Evolutionary conservation across 192 early-diverging fungal species (phyloP).

Genomic region (Mortierella antarctica): DNA sequence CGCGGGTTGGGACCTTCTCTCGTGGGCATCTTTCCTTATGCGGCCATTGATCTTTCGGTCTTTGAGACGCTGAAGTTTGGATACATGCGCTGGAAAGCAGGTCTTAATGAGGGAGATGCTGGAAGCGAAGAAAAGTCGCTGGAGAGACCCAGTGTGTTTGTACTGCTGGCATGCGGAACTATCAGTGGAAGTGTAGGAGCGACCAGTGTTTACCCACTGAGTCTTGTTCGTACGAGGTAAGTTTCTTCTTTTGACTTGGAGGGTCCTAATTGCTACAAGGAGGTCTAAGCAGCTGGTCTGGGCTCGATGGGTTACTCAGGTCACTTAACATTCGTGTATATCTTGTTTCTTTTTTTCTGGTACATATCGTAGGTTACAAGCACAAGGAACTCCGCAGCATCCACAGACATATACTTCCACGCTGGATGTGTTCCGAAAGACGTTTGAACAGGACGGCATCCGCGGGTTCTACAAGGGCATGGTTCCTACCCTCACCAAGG

Average conservation of each 20-base stretch:
- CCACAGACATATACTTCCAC: conserved; percentile 72
- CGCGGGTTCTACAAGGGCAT: conserved; percentile 82
- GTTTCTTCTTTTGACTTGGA: neutral
- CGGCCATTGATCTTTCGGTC: conserved; percentile 77
- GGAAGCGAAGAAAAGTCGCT: conserved; percentile 42
- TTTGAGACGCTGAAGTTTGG: conserved; percentile 78
- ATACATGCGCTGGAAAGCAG: conserved; percentile 61
- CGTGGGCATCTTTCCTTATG: conserved; percentile 82
- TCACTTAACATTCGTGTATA: too few relatives aligned
- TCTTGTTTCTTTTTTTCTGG: neutral
- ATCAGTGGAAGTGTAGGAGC: conserved; percentile 75
- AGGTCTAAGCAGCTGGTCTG: neutral
- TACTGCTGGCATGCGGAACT: conserved; percentile 73
- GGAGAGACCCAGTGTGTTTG: conserved; percentile 57
- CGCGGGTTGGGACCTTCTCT: conserved; percentile 69
- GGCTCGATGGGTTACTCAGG: neutral
- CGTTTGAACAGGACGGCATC: conserved; percentile 69
- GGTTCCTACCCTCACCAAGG: conserved; percentile 78
- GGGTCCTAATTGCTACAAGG: neutral
- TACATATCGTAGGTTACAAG: conserved; percentile 70
- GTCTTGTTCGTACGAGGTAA: conserved; percentile 78
- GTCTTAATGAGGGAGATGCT: conserved; percentile 40
- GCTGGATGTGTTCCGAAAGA: conserved; percentile 71
- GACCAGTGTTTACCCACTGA: conserved; percentile 78
- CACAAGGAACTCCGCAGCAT: conserved; percentile 81